phyloP scores from a whole-genome alignment of 495 filamentous ascomycete genomes.

The Xylaria cubensis region DNA sequence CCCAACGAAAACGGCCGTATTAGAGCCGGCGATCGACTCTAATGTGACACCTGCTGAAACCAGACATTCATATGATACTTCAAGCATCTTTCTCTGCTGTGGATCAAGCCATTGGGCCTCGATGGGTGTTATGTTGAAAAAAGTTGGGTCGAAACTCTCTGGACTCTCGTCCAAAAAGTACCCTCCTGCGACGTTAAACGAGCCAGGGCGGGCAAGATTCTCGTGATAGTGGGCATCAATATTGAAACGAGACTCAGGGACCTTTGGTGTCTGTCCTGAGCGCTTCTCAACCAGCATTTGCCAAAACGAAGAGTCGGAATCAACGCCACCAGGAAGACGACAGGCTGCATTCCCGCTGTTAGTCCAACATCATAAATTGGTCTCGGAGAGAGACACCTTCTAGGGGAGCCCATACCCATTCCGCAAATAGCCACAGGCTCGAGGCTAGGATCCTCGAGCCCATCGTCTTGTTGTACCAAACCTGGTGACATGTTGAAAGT shows the following conservation, averaged over 20 bases:
- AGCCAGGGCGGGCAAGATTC: conserved; percentile 25
- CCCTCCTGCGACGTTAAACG: conserved; percentile 36
- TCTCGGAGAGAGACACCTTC: conserved; percentile 49
- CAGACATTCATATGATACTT: conserved; percentile 49
- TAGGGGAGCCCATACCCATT: conserved; percentile 45
- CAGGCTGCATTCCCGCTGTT: conserved; percentile 40
- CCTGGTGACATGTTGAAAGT: conserved; percentile 29
- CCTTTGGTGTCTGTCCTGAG: conserved; percentile 29
- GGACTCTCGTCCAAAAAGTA: conserved; percentile 49
- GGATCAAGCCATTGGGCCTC: conserved; percentile 46
- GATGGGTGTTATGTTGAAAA: conserved; percentile 46
- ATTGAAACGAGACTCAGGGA: conserved; percentile 29
- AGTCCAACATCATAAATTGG: conserved; percentile 58
- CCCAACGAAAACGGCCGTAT: conserved; percentile 61
- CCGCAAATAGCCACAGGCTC: conserved; percentile 55
- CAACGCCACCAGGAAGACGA: conserved; percentile 30
- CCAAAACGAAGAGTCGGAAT: conserved; percentile 54
- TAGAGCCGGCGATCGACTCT: conserved; percentile 52
- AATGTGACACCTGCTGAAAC: conserved; percentile 54
- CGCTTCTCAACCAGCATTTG: conserved; percentile 45
- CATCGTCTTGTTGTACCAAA: conserved; percentile 19
- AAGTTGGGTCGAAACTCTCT: conserved; percentile 49
- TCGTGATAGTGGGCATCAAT: conserved; percentile 31
- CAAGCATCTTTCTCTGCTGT: conserved; percentile 50
- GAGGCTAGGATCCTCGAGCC: conserved; percentile 22